Evolutionary conservation across 139 green algal genomes (phyloP).

Genomic region (Marvania coccoides): DNA sequence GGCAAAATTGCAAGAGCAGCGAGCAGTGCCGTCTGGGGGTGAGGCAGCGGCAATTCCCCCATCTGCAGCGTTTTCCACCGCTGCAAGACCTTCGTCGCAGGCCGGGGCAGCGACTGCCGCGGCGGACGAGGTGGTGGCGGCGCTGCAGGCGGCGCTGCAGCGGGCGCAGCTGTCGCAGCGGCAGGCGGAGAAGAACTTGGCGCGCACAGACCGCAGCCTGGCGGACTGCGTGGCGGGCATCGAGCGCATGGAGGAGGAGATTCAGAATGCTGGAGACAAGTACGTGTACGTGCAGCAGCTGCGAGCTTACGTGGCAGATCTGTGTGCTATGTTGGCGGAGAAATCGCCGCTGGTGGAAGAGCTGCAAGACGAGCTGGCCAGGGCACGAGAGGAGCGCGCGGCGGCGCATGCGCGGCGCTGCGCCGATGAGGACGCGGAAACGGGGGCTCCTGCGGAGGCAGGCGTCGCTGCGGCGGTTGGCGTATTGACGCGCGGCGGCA

Average conservation of each 20-base stretch:
- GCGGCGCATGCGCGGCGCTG: conserved; percentile 1
- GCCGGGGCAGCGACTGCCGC: conserved; percentile 14
- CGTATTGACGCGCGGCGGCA: conserved; percentile 41
- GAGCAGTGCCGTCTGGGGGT: background rate
- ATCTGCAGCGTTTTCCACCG: background rate
- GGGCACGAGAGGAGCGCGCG: conserved; percentile 35
- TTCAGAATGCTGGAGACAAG: conserved; percentile 20
- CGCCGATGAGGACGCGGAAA: conserved; percentile 27
- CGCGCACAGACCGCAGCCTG: conserved; percentile 20
- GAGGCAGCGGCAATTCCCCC: background rate
- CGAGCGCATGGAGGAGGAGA: conserved; percentile 25
- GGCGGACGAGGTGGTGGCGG: conserved; percentile 33
- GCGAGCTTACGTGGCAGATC: conserved; percentile 67
- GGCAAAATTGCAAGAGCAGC: too few relatives aligned
- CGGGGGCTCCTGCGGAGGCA: conserved; percentile 47
- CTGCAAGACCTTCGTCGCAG: conserved; percentile 13
- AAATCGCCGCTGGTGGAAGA: conserved; percentile 83
- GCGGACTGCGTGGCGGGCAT: conserved; percentile 15
- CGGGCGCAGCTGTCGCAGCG: conserved; percentile 32
- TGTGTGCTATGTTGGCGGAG: conserved; percentile 75
- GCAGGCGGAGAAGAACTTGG: conserved; percentile 32
- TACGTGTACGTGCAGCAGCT: conserved; percentile 70
- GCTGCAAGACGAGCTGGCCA: conserved; percentile 66
- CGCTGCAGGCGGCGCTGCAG: conserved; percentile 38
- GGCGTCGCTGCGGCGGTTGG: conserved; percentile 52